Evolutionary conservation across 2,329 filamentous ascomycete genomes (phyloP).

Genomic region (Podosphaera xanthii): DNA sequence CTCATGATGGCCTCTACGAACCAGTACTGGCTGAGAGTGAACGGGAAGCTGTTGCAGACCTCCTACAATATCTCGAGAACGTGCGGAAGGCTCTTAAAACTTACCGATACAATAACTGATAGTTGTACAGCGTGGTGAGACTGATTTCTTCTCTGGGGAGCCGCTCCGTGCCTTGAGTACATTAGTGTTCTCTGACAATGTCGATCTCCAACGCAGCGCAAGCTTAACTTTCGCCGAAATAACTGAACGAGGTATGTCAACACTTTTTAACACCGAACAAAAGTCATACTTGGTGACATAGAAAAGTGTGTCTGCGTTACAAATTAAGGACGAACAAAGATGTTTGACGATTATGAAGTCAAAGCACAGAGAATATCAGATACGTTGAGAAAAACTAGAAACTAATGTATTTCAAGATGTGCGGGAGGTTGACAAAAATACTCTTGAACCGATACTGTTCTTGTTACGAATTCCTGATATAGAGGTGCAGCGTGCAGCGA

Average conservation of each 20-base stretch:
- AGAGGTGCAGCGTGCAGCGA: conserved; percentile 89
- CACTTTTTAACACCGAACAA: background rate
- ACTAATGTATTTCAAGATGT: conserved; percentile 43
- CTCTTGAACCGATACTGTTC: conserved; percentile 86
- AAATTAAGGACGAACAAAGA: background rate
- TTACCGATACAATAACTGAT: conserved; percentile 5
- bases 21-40: conserved; percentile 85
- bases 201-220: conserved; percentile 89
- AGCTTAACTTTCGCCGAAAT: conserved; percentile 98
- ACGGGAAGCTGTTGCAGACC: conserved; percentile 84
- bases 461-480: conserved; percentile 88
- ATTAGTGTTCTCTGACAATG: conserved; percentile 94
- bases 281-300: background rate
- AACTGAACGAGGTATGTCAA: conserved; percentile 67
- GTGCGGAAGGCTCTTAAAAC: conserved; percentile 24
- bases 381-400: background rate
- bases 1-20: conserved; percentile 64
- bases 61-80: conserved; percentile 90
- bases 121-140: conserved; percentile 51
- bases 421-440: conserved; percentile 81
- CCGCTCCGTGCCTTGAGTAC: conserved; percentile 85
- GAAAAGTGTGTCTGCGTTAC: background rate
- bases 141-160: conserved; percentile 94
- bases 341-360: background rate
- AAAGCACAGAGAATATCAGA: background rate